Conservation (phyloP, 495 filamentous ascomycete genomes). For the Tuber microsphaerosporum region DNA sequence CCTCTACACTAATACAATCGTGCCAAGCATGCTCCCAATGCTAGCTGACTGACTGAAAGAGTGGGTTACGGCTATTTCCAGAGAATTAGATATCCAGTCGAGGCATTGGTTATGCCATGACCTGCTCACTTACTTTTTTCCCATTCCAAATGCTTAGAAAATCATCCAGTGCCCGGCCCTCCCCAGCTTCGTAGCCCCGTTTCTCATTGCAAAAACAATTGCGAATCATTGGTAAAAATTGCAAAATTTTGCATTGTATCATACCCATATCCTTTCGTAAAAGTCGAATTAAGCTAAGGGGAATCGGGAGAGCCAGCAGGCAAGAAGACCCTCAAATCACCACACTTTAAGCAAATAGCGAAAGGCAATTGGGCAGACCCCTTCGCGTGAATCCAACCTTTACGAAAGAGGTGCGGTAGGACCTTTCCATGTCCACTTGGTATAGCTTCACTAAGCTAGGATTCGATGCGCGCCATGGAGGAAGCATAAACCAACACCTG, state of each 20-base stretch:
- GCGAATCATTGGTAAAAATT: not conserved
- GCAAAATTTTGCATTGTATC: not conserved
- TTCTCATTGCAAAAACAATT: not conserved
- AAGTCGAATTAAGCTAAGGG: too few species aligned
- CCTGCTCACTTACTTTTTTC: not conserved
- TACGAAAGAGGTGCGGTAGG: not conserved
- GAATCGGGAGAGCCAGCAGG: not conserved
- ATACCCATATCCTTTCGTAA: not conserved
- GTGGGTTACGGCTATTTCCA: not conserved
- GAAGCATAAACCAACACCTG: not conserved
- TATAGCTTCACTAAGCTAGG: not conserved
- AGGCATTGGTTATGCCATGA: not conserved
- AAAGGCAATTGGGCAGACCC: not conserved
- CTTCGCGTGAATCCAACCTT: not conserved
- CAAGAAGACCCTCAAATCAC: not conserved
- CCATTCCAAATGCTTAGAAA: not conserved
- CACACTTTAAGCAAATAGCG: not conserved
- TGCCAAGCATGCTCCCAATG: not conserved
- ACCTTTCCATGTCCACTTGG: not conserved
- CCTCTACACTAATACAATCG: not conserved
- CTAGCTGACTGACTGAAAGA: not conserved
- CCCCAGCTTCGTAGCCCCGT: not conserved
- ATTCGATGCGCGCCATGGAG: not conserved
- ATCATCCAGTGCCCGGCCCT: not conserved
- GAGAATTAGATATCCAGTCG: not conserved